Conservation (phyloP, 441 rosid genomes). For the Aquilaria agallochum region DNA sequence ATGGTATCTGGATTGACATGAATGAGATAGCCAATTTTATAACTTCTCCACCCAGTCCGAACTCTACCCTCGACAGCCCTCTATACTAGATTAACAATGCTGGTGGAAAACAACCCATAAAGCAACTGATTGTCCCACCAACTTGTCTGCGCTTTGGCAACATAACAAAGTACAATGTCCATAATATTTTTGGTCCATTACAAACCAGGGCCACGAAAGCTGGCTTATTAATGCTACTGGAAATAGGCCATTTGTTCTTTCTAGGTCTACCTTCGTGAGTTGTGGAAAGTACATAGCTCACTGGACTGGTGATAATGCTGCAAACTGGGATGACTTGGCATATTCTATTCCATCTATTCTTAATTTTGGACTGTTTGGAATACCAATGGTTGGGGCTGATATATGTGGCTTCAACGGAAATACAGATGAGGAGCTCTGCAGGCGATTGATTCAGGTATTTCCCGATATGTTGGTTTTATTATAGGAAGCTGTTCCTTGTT, state of each 20-base stretch:
- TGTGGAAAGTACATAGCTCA: slow-evolving; percentile 79
- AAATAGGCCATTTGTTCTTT: slow-evolving; percentile 66
- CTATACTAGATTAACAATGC: slow-evolving; percentile 69
- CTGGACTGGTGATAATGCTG: slow-evolving; percentile 77
- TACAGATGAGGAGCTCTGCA: slow-evolving; percentile 71
- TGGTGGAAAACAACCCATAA: slow-evolving; percentile 28
- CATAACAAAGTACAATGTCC: slow-evolving; percentile 54
- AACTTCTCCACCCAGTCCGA: slow-evolving; percentile 36
- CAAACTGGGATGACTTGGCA: slow-evolving; percentile 67
- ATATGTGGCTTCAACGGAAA: slow-evolving; percentile 57
- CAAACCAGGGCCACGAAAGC: slow-evolving; percentile 57
- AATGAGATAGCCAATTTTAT: slow-evolving; percentile 74
- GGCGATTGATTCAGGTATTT: slow-evolving; percentile 60
- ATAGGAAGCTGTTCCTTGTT: too few species aligned
- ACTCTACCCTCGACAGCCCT: slow-evolving; percentile 58
- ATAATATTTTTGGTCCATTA: slow-evolving; percentile 63
- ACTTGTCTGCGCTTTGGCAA: slow-evolving; percentile 54
- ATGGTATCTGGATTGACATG: slow-evolving; percentile 89
- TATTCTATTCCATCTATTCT: slow-evolving; percentile 54
- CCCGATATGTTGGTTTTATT: too few species aligned
- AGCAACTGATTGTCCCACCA: slow-evolving; percentile 45
- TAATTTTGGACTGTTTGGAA: slow-evolving; percentile 66
- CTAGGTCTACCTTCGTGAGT: slow-evolving; percentile 75
- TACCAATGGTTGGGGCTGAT: slow-evolving; percentile 91
- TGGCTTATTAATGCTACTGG: slow-evolving; percentile 41